Base-by-base conservation (phyloP, 169 alveolate species). In the Toxoplasma gondii region DNA sequence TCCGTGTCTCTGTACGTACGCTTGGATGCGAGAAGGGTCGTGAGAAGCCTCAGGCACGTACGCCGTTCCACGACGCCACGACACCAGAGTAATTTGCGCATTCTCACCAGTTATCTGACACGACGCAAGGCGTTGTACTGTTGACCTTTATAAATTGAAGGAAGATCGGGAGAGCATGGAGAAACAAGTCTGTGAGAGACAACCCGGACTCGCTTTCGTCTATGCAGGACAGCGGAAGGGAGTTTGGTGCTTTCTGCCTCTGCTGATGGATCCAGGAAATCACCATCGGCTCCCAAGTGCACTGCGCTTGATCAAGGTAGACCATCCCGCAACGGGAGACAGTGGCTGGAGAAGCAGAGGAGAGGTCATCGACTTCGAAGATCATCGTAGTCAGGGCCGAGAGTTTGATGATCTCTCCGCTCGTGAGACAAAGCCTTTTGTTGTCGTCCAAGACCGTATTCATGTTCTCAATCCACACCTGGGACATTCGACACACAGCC, bases 401-500 rank as follows among this genome's bases (percentile, higher is more conserved):
- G 95, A 97, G 97, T 96, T 97, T 97, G 95, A 98, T 98, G 96
- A 97, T 98, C 96, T 96, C 98, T 93, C 98, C 98, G 36, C 98
- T 98, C 44, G 99, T 98, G 74, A 98, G 95, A 16, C 99, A 98
- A 69, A 98, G 96, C 91, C 98, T 98, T 97, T 98, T 98, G 97
- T 98, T 98, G 96, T 99, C 99, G 95, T 98, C 99, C 64, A 99
- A 97, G 88, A 99, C 99, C 41, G 99, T 98, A 96, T 99, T 99
- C 91, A 98, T 96, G 88, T 98, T 98, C 97, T 98, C 99, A 93
- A 98, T 98, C 99, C 99, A 98, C 95, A 43, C 67, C 87, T 67
- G 91, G 16, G 39, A 24, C 58, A 83, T 22, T 38, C 27, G 12
- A 41, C 4, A 27, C 74, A 16, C 38, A 22, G 88, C 53, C 88